phyloP scores from a whole-genome alignment of 495 filamentous ascomycete genomes.

The Aspergillus homomorphus region DNA sequence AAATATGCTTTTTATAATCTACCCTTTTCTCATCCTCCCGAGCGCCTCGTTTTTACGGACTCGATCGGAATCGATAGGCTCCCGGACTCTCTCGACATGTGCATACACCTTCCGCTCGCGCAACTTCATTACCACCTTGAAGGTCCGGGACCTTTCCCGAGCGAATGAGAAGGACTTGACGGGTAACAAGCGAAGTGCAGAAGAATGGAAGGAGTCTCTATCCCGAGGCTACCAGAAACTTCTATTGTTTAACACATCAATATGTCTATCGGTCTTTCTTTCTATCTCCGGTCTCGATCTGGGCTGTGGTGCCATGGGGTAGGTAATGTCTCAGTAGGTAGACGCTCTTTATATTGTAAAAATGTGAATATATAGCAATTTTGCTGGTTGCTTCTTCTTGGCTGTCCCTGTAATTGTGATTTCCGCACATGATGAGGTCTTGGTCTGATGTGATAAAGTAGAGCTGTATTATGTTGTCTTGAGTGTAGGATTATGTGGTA shows the following conservation, averaged over 20 bases:
- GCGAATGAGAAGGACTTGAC: neutral
- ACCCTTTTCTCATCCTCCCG: constrained; percentile 6
- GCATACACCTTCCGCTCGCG: neutral
- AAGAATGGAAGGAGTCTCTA: too few relatives aligned
- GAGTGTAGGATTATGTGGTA: too few relatives aligned
- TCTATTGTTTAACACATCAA: too few relatives aligned
- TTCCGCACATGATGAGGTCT: neutral
- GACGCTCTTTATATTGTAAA: neutral
- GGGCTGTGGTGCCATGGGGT: neutral
- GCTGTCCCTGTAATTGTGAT: neutral
- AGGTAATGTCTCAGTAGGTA: neutral
- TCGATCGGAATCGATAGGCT: constrained; percentile 1
- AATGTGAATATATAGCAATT: constrained; percentile 9
- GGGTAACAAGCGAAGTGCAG: neutral
- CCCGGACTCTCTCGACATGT: constrained; percentile 5
- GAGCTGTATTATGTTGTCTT: too few relatives aligned
- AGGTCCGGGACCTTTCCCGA: neutral
- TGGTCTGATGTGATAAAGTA: too few relatives aligned
- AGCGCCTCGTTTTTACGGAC: neutral
- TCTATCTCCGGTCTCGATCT: neutral
- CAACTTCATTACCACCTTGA: neutral
- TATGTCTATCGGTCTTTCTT: neutral
- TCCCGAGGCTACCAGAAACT: neutral
- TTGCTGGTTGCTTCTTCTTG: neutral
- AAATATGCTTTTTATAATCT: constrained; percentile 18